Evolutionary conservation across 2,329 filamentous ascomycete genomes (phyloP).

Genomic region (Geosmithia morbida): DNA sequence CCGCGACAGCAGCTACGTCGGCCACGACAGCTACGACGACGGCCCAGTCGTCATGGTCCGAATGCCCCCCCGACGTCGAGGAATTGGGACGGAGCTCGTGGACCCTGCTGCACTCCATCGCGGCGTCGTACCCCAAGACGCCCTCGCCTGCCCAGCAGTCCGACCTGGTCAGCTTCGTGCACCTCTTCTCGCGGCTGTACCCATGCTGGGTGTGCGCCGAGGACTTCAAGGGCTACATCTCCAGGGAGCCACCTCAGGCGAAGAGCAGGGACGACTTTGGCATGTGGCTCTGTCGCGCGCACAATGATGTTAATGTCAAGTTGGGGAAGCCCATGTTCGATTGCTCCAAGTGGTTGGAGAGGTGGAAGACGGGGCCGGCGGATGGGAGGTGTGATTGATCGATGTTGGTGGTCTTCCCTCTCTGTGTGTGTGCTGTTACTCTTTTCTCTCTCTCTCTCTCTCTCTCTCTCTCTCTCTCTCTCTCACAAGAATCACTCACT

Average conservation of each 20-base stretch:
- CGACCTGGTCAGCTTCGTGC: constrained; percentile 66
- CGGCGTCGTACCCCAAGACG: constrained; percentile 65
- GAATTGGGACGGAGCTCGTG: constrained; percentile 74
- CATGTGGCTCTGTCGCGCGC: constrained; percentile 70
- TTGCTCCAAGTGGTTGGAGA: constrained; percentile 79
- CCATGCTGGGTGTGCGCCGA: constrained; percentile 93
- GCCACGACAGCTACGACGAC: neutral
- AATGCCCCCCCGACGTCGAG: constrained; percentile 88
- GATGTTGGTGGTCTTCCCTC: no score
- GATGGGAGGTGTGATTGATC: constrained; percentile 45
- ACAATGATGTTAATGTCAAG: constrained; percentile 81
- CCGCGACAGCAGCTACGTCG: constrained; percentile 12
- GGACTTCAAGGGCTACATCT: constrained; percentile 77
- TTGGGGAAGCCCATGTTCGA: constrained; percentile 86
- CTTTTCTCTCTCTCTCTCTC: no score
- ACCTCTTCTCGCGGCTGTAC: constrained; percentile 72
- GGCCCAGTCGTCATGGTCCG: constrained; percentile 19
- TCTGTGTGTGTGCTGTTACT: no score
- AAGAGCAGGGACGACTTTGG: constrained; percentile 56
- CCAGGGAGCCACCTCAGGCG: constrained; percentile 48
- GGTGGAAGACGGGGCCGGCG: constrained; percentile 85
- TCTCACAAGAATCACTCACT: no score
- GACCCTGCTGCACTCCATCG: constrained; percentile 87
- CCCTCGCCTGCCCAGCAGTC: constrained; percentile 57
- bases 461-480: no score